Evolutionary conservation across 2,329 filamentous ascomycete species (phyloP).

Genomic region (Rhinocladiella mackenziei): DNA sequence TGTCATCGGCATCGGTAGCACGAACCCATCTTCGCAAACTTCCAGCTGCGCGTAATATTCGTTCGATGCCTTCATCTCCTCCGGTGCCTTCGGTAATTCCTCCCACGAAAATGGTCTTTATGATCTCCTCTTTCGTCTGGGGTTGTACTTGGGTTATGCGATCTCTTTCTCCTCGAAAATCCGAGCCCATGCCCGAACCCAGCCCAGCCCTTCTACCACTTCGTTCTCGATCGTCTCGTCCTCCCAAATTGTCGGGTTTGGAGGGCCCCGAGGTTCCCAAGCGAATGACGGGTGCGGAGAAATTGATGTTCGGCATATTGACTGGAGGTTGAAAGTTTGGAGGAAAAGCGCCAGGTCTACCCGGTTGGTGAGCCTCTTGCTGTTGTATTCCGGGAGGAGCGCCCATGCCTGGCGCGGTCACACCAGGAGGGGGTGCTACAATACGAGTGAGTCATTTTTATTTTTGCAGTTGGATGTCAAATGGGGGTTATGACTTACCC

Average conservation of each 20-base stretch:
- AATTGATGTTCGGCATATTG: constrained; percentile 97
- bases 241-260: constrained; percentile 52
- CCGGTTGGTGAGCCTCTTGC: constrained; percentile 68
- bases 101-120: constrained; percentile 84
- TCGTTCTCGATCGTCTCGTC: constrained; percentile 47
- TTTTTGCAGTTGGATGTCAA: too few relatives aligned
- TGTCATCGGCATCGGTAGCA: constrained; percentile 71
- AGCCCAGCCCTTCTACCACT: constrained; percentile 53
- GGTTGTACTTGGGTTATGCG: constrained; percentile 70
- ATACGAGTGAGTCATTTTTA: constrained; percentile 23
- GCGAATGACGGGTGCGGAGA: constrained; percentile 92
- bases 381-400: constrained; percentile 74
- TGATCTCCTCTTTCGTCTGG: constrained; percentile 82
- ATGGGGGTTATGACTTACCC: constrained; percentile 54
- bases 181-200: constrained; percentile 50
- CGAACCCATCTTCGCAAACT: constrained; percentile 81
- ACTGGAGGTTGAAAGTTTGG: constrained; percentile 80
- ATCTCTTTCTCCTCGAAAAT: constrained; percentile 58
- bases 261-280: constrained; percentile 69
- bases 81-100: constrained; percentile 76
- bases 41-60: constrained; percentile 71
- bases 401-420: constrained; percentile 71
- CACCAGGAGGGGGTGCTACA: constrained; percentile 71
- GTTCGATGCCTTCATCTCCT: constrained; percentile 73
- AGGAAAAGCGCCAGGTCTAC: constrained; percentile 74